These are phyloP conservation scores for sweet orange (Citrus sinensis) DNA, from an alignment of 345 rosid species.

Conservation along the genomic window DVS_A1.0 CM039161.1:24448001-24448500, in stretches of 20 bases:
- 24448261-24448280: constrained; percentile 7
- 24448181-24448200: constrained; percentile 45
- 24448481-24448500: not conserved
- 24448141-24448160: constrained; percentile 48
- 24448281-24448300: constrained; percentile 13
- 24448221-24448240: constrained; percentile 41
- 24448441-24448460: not conserved
- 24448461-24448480: not conserved
- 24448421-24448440: constrained; percentile 16
- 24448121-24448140: constrained; percentile 79
- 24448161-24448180: constrained; percentile 34
- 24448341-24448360: constrained; percentile 83
- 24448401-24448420: constrained; percentile 92
- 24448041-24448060: constrained; percentile 3
- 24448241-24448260: constrained; percentile 13
- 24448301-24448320: constrained; percentile 36
- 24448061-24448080: constrained; percentile 16
- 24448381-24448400: constrained; percentile 88
- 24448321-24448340: constrained; percentile 97
- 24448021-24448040: not conserved
- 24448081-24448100: constrained; percentile 80
- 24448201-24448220: constrained; percentile 67
- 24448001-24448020: not conserved
- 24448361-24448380: constrained; percentile 63
- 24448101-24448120: constrained; percentile 72